Evolutionary conservation across 257 asterid species (phyloP), one percentile per base, ranked within the genome.

Genomic region (Asclepias syriaca): DNA sequence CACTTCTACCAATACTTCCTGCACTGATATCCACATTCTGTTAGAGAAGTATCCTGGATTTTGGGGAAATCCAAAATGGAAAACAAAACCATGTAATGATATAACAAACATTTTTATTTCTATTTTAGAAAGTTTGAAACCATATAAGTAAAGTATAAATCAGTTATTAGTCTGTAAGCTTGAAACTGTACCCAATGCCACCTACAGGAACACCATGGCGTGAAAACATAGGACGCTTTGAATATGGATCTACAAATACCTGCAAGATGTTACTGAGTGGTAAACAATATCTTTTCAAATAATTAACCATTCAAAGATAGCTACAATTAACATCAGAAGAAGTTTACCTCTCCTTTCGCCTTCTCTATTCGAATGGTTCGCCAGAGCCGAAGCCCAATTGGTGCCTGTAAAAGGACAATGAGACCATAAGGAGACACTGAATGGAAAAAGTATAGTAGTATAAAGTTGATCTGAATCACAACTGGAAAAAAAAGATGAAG

Each of bases 1-100:
- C 85, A 81, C 96, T 88, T 92, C 99, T 87, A 49, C 99, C 99
- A 45, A 95, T 92, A 90, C 99, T 95, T 81, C 99, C 99, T 79
- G 96, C 85, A 74, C 99, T 95, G 96, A 72, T 83, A 77, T 66
- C 65, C 70, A 72, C 65, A 59, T 72, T 68, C 65, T 77, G 67
- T 79, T 57, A 57, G 34, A 19, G 40, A 54, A 37, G 43, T 5
- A 40, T 73, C 65, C 45, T 51, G 46, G 39, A 53, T 3, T 51
- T 49, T 55, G 3, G 37, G 60, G n/a, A 1, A n/a, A 65, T 53
- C 0, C 34, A 29, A 27, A 27, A 27, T 10, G 18, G 56, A 75
- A 18, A 50, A 61, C 0, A 61, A 15, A 51, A 51, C 48, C 40
- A 32, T 55, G 39, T 15, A 45, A 1, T 66, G 46, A 12, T 45